Conservation (phyloP, 177 flowering plant species). For the Tripterygium wilfordii region DNA sequence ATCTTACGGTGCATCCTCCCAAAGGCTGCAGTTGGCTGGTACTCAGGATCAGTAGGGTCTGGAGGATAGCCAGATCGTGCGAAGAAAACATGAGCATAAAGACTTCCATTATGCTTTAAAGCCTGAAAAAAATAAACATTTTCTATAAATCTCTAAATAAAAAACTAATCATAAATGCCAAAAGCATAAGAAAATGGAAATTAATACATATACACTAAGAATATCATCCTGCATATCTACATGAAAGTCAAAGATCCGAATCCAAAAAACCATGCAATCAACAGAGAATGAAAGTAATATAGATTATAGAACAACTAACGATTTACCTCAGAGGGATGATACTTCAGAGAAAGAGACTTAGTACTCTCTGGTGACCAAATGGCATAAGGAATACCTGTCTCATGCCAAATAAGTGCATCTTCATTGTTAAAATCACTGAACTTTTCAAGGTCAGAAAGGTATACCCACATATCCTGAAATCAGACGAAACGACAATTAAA, state of each 20-base stretch:
- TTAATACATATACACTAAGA: not conserved
- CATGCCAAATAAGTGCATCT: slow-evolving; percentile 85
- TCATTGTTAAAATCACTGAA: slow-evolving; percentile 84
- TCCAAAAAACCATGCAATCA: not conserved
- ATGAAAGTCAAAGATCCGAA: not conserved
- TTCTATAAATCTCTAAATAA: not conserved
- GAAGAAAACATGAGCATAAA: slow-evolving; percentile 89
- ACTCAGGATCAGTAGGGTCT: slow-evolving; percentile 94
- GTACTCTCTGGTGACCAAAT: slow-evolving; percentile 75
- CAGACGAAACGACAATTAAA: not conserved
- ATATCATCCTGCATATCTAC: not conserved
- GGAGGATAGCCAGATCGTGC: slow-evolving; percentile 87
- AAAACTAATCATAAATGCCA: not conserved
- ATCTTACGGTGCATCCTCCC: slow-evolving; percentile 69
- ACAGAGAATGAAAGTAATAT: not conserved
- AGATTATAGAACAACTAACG: slow-evolving; percentile 14
- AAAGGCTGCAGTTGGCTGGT: slow-evolving; percentile 68
- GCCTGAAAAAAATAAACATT: slow-evolving; percentile 53
- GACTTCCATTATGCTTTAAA: slow-evolving; percentile 82
- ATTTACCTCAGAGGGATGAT: slow-evolving; percentile 88
- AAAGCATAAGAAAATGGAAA: not conserved
- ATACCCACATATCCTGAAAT: slow-evolving; percentile 94
- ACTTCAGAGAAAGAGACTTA: slow-evolving; percentile 54
- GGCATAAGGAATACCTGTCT: slow-evolving; percentile 86
- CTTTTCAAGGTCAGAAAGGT: slow-evolving; percentile 69